A percentile compares a stretch with the other conserved stretches of the same genome.
These are phyloP conservation scores for Linum usitatissimum DNA, from an alignment of 345 rosid species.

Conservation along the genomic window DNA sequence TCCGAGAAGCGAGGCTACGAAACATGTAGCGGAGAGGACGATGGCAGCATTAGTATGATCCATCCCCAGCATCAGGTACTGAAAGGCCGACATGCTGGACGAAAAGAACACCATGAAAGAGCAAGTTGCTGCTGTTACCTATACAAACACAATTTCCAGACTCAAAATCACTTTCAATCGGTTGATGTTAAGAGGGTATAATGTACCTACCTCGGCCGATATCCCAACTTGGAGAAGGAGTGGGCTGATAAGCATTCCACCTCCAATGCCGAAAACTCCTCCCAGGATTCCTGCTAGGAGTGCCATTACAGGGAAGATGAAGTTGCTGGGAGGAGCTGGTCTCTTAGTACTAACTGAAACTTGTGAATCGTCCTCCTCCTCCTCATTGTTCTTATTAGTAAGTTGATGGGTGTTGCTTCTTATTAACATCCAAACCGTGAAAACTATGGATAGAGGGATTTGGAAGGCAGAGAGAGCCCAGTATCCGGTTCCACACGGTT, in stretches of 20 bases:
- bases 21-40: conserved; percentile 46
- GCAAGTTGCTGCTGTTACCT: conserved; percentile 77
- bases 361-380: conserved; percentile 34
- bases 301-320: conserved; percentile 60
- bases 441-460: conserved; percentile 63
- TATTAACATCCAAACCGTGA: conserved; percentile 49
- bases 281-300: conserved; percentile 69
- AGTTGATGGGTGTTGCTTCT: conserved; percentile 28
- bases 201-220: conserved; percentile 48
- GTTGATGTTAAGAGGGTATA: not conserved
- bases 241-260: conserved; percentile 85
- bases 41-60: conserved; percentile 40
- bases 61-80: conserved; percentile 64
- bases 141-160: not conserved
- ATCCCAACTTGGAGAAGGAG: conserved; percentile 79
- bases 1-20: conserved; percentile 58
- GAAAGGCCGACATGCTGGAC: conserved; percentile 56
- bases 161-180: too few species aligned
- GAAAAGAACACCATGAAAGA: conserved; percentile 70
- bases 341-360: conserved; percentile 12
- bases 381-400: conserved; percentile 17
- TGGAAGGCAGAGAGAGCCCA: conserved; percentile 64
- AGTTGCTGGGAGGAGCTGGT: conserved; percentile 20
- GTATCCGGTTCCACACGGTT: conserved; percentile 60
- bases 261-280: conserved; percentile 86